These are phyloP conservation scores for Cylindrotheca closterium DNA, from an alignment of 108 stramenopile genomes.

Conservation along the genomic window DNA sequence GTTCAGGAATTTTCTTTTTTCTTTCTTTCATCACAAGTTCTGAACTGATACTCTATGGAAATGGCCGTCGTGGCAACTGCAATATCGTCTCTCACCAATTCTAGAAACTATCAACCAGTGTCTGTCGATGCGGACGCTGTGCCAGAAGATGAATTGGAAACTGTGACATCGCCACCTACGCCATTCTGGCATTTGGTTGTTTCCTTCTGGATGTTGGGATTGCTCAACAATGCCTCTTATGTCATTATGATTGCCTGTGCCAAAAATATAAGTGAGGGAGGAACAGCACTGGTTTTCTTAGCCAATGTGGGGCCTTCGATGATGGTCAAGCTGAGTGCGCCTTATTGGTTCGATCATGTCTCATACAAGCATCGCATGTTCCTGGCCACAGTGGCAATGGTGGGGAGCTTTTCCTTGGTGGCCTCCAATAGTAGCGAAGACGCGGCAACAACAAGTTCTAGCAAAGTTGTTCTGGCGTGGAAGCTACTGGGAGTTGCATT, in stretches of 20 bases:
- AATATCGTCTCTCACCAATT: no score
- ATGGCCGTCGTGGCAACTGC: no score
- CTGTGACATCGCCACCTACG: neutral
- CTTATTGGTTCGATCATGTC: constrained; percentile 84
- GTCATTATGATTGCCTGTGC: constrained; percentile 88
- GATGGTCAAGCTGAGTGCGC: constrained; percentile 57
- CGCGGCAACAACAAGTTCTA: constrained; percentile 3
- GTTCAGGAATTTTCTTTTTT: no score
- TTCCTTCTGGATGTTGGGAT: constrained; percentile 68
- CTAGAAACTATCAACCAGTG: constrained; percentile 5
- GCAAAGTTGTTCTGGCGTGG: constrained; percentile 7
- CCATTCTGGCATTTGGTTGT: no score
- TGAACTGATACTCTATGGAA: no score
- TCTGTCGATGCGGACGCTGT: neutral
- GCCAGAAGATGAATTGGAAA: neutral
- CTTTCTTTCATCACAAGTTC: no score
- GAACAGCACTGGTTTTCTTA: constrained; percentile 80
- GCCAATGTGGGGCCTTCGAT: constrained; percentile 68
- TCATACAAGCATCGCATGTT: constrained; percentile 56
- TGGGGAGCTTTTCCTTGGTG: constrained; percentile 46
- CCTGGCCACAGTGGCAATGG: constrained; percentile 51
- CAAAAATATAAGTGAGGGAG: constrained; percentile 72
- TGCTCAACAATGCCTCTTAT: constrained; percentile 77
- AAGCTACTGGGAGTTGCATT: constrained; percentile 84
- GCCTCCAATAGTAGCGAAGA: constrained; percentile 9